These are phyloP conservation scores for Nephelium lappaceum DNA, from an alignment of 345 rosid species.

Conservation along the genomic window DNA sequence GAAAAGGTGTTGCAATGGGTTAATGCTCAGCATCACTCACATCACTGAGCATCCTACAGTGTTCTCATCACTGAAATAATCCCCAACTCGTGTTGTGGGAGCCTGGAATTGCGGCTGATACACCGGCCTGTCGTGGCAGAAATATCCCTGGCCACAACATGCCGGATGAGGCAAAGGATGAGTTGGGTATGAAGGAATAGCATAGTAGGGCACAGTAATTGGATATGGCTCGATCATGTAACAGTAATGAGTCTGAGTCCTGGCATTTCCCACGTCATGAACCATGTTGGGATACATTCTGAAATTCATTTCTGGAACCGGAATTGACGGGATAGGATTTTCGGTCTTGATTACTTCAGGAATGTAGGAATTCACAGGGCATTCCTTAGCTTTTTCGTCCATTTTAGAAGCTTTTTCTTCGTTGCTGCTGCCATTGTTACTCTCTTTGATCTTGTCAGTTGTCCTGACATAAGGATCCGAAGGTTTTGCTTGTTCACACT, in stretches of 20 bases:
- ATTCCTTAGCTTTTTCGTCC: slow-evolving; percentile 18
- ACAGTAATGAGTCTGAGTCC: slow-evolving; percentile 23
- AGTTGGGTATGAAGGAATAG: slow-evolving; percentile 35
- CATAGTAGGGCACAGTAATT: slow-evolving; percentile 36
- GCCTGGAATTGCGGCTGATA: slow-evolving; percentile 29
- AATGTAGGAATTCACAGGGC: not conserved
- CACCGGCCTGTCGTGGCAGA: slow-evolving; percentile 20
- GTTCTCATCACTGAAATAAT: slow-evolving; percentile 67
- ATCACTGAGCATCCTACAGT: slow-evolving; percentile 56
- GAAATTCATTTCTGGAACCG: slow-evolving; percentile 13
- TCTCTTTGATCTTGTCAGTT: slow-evolving; percentile 19
- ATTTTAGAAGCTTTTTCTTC: slow-evolving; percentile 22
- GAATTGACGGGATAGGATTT: not conserved
- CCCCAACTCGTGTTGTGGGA: slow-evolving; percentile 39
- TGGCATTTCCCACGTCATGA: slow-evolving; percentile 18
- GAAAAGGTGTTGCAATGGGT: not conserved
- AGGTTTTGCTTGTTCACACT: slow-evolving; percentile 20
- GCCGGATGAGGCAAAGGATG: slow-evolving; percentile 23
- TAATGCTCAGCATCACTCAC: slow-evolving; percentile 30
- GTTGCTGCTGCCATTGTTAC: not conserved
- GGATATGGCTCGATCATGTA: slow-evolving; percentile 40
- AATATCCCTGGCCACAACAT: slow-evolving; percentile 24
- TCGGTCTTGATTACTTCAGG: slow-evolving; percentile 20
- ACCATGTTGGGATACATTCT: slow-evolving; percentile 20
- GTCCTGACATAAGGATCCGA: slow-evolving; percentile 17